Conservation (phyloP, 2,329 filamentous ascomycete species). For the Calonectria multiphialidica region DNA sequence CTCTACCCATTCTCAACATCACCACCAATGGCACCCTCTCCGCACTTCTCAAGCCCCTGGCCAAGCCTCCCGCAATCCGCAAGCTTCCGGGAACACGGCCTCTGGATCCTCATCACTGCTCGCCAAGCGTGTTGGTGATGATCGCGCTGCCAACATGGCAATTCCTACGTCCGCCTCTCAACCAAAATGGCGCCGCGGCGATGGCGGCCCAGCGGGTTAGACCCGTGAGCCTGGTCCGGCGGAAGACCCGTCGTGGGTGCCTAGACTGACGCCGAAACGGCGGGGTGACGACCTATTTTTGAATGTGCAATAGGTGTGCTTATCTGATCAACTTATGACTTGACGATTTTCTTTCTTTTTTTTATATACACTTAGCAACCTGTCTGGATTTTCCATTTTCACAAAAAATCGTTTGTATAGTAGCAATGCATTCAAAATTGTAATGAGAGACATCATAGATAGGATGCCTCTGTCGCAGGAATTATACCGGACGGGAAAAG, state of each 20-base stretch:
- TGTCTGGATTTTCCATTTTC: slow-evolving; percentile 14
- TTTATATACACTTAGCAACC: slow-evolving; percentile 15
- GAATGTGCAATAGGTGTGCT: slow-evolving; percentile 59
- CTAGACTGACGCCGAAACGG: slow-evolving; percentile 74
- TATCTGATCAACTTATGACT: background rate
- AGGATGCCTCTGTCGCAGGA: slow-evolving; percentile 26
- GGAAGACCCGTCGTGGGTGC: slow-evolving; percentile 54
- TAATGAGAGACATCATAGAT: slow-evolving; percentile 40
- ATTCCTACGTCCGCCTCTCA: slow-evolving; percentile 40
- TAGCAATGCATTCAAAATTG: slow-evolving; percentile 34
- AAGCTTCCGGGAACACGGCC: slow-evolving; percentile 35
- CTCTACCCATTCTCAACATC: slow-evolving; percentile 23
- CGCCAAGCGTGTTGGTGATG: slow-evolving; percentile 64
- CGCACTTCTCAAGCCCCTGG: slow-evolving; percentile 18
- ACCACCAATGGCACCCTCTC: slow-evolving; percentile 21
- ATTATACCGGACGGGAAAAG: slow-evolving; percentile 20
- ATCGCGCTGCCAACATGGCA: slow-evolving; percentile 61
- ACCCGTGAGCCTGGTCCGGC: slow-evolving; percentile 22
- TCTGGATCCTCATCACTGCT: slow-evolving; percentile 59
- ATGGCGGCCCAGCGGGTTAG: background rate
- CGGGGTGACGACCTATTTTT: slow-evolving; percentile 75
- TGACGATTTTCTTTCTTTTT: slow-evolving; percentile 18
- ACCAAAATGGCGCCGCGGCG: slow-evolving; percentile 33
- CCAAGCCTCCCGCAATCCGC: slow-evolving; percentile 20
- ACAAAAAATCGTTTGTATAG: slow-evolving; percentile 37